Percentiles rank a stretch among this genome's conserved stretches.
Conservation (phyloP, 2,329 filamentous ascomycete genomes). For the Aureobasidium leucospermi region DNA sequence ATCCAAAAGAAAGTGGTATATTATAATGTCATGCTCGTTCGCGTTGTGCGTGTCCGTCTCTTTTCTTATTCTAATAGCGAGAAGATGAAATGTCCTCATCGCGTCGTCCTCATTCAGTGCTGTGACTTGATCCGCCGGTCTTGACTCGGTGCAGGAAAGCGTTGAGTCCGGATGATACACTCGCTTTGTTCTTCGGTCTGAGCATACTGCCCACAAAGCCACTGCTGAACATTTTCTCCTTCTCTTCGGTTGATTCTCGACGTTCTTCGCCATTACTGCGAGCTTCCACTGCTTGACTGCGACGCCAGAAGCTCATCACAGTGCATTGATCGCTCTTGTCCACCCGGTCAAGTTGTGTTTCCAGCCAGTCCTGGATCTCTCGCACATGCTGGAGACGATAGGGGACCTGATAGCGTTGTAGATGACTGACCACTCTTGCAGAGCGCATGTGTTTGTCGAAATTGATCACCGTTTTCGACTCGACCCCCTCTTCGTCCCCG, state of each 20-base stretch:
- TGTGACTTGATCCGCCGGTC: background rate
- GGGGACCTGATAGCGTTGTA: slow-evolving; percentile 92
- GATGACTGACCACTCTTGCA: slow-evolving; percentile 88
- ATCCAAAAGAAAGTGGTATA: slow-evolving; percentile 8
- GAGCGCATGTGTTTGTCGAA: slow-evolving; percentile 96
- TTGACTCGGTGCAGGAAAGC: background rate
- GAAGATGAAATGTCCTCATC: background rate
- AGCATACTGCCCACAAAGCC: slow-evolving; percentile 3
- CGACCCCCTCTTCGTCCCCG: slow-evolving; percentile 49
- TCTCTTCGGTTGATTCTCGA: background rate
- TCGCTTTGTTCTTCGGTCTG: background rate
- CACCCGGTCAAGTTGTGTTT: slow-evolving; percentile 70
- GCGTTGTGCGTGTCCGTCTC: background rate
- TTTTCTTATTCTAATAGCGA: background rate
- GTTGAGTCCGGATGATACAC: background rate
- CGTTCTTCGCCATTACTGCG: background rate
- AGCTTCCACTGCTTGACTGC: slow-evolving; percentile 77
- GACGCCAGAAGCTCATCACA: slow-evolving; percentile 66
- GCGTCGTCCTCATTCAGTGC: background rate
- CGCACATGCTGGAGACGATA: slow-evolving; percentile 76
- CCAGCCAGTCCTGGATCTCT: slow-evolving; percentile 90
- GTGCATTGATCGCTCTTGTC: slow-evolving; percentile 56
- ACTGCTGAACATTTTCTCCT: background rate
- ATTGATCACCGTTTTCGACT: slow-evolving; percentile 76
- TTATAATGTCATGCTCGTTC: background rate